Evolutionary conservation across 768 basidiomycete genomes (phyloP), one percentile per base, ranked within the genome.

Genomic region (Roridomyces roridus): DNA sequence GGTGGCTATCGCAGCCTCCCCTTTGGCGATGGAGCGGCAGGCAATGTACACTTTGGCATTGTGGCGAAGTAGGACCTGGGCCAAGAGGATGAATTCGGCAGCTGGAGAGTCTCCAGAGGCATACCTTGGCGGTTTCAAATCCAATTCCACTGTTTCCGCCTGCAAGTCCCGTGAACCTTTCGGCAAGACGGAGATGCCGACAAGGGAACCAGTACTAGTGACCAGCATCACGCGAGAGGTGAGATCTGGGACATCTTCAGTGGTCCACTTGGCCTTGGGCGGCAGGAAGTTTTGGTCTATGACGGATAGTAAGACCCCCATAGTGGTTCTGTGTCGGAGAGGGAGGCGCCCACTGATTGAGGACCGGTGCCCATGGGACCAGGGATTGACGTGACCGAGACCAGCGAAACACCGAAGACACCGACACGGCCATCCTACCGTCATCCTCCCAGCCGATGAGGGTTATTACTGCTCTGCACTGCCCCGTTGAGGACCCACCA

Each of bases 21-120:
- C 48, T 23, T 41, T 40, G 1, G 26, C 18, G 23, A 29, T 41
- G 14, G 48, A 50, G 0, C 48, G 48, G 28, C 48, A 50, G 2
- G 39, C 39, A 12, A 50, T 7, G 14, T 50, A 50, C 9, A 50
- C 37, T 41, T 50, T 50, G 39, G 48, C 39, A 39, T 50, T 50
- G 39, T 28, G 48, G 5, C n/a, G 36, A 20, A 50, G 26, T 17
- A 50, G 48, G 48, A 41, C 24, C 48, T 50, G 11, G 9, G 12
- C 10, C 17, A 5, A 2, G 39, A 20, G n/a, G 31, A 39, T n/a
- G 18, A 18, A 10, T 18, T 11, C 31, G n/a, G 5, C 2, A 15
- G 12, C 2, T 24, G 6, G 2, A 21, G 21, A 14, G 11, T 11
- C 31, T 21, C 34, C 4, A 31, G 18, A n/a, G n/a, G n/a, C n/a